Evolutionary conservation across 805 yeast species (phyloP), one percentile per base, ranked within the genome.

Genomic region (Candida saitoana): DNA sequence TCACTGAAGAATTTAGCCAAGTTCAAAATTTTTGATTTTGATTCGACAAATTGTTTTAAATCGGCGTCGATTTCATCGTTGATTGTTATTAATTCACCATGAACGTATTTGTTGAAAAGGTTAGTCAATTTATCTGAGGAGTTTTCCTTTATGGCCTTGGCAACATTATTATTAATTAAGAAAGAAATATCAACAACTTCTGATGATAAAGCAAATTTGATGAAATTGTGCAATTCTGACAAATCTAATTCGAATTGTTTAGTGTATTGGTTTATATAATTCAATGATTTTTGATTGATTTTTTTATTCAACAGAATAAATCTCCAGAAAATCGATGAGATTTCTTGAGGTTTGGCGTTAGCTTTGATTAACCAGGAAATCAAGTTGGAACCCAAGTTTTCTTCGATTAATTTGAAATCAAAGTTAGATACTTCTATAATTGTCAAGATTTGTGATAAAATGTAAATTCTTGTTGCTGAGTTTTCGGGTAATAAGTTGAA

Each of bases 161-260:
- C 60, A n/a, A 69, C 67, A 46, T 67, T 67, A 49, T 59, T 60
- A 53, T 67, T 69, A 36, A 69, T 63, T 54, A 70, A 54, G 55
- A 67, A 70, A 6, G 73, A 63, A 22, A 69, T 65, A 40, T 69
- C 73, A 30, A 66, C 67, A 6, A 54, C 56, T 32, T 65, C 57
- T 4, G 71, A 58, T 7, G 57, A 48, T 44, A 69, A 66, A 24
- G 71, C 59, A 41, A 68, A 65, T n/a, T 47, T 49, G 41, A 67
- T 60, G 46, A 69, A 61, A 17, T 54, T 47, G 24, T 54, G 55
- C 43, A 62, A 56, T 44, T 65, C 67, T 2, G 47, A 42, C 15
- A 44, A 33, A 40, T 45, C 41, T 39, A 66, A 46, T 30, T 50
- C 36, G 50, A 54, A 60, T 9, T 44, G 34, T 12, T 57, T 43